Conservation (phyloP, 306 rosid genomes). For the Hylodesmum podocarpum region DNA sequence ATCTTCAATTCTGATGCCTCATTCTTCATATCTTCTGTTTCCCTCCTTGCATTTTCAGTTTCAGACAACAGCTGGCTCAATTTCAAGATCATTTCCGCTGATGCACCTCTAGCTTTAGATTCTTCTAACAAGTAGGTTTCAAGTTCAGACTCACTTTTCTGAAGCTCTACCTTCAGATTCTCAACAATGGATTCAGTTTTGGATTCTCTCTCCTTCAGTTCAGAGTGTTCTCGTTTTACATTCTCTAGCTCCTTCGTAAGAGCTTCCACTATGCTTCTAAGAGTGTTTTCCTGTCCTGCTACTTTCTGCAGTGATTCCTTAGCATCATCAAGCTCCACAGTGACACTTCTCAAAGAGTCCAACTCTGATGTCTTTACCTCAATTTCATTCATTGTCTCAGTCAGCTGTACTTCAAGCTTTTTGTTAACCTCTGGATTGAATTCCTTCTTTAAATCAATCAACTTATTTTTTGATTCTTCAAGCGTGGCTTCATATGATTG, state of each 20-base stretch:
- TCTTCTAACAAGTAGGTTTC: slow-evolving; percentile 60
- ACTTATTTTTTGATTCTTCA: slow-evolving; percentile 52
- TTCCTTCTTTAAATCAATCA: slow-evolving; percentile 45
- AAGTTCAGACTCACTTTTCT: slow-evolving; percentile 55
- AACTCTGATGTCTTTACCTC: slow-evolving; percentile 52
- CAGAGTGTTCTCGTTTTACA: slow-evolving; percentile 58
- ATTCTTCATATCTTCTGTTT: slow-evolving; percentile 59
- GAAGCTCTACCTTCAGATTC: slow-evolving; percentile 53
- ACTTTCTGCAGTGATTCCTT: slow-evolving; percentile 64
- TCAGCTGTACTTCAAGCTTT: slow-evolving; percentile 51
- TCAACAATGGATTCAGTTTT: slow-evolving; percentile 69
- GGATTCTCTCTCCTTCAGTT: slow-evolving; percentile 63
- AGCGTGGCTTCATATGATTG: slow-evolving; percentile 49
- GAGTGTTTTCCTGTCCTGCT: slow-evolving; percentile 62
- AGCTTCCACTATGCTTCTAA: slow-evolving; percentile 50
- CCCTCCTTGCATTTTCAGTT: slow-evolving; percentile 46
- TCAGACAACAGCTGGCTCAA: slow-evolving; percentile 53
- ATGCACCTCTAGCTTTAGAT: slow-evolving; percentile 54
- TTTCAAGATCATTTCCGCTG: slow-evolving; percentile 56
- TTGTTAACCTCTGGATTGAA: slow-evolving; percentile 46
- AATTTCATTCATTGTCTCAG: slow-evolving; percentile 51
- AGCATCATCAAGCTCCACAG: slow-evolving; percentile 63
- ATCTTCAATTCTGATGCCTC: slow-evolving; percentile 57
- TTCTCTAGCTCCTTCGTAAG: slow-evolving; percentile 59
- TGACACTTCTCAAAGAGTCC: slow-evolving; percentile 52